Evolutionary conservation across 805 yeast genomes (phyloP).

Genomic region (Metschnikowia kofuensis): DNA sequence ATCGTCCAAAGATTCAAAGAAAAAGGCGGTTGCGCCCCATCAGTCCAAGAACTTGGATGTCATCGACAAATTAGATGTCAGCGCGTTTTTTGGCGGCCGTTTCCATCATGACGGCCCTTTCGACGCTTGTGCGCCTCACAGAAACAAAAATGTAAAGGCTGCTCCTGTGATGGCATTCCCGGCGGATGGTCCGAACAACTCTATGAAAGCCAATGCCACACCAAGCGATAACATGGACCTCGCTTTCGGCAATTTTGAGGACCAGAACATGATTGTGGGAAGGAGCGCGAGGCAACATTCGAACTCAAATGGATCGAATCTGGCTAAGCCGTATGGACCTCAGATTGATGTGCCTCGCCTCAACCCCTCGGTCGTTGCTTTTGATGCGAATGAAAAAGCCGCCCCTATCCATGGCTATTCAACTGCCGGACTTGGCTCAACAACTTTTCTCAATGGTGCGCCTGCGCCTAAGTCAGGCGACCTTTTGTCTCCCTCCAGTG

Average conservation of each 20-base stretch:
- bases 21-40: constrained; percentile 42
- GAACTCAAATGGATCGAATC: constrained; percentile 2
- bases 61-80: constrained; percentile 92
- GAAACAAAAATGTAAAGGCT: constrained; percentile 69
- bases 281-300: constrained; percentile 15
- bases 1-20: constrained; percentile 23
- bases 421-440: constrained; percentile 85
- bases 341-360: constrained; percentile 42
- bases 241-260: constrained; percentile 70
- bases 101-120: constrained; percentile 99
- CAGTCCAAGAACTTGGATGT: constrained; percentile 81
- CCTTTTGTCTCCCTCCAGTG: constrained; percentile 15
- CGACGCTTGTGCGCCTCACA: constrained; percentile 96
- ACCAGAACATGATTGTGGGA: constrained; percentile 43
- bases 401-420: constrained; percentile 80
- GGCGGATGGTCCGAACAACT: constrained; percentile 88
- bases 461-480: constrained; percentile 66
- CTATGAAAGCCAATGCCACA: constrained; percentile 66
- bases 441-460: constrained; percentile 94
- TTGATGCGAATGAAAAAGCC: constrained; percentile 69
- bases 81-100: constrained; percentile 89
- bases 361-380: constrained; percentile 53
- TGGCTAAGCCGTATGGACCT: constrained; percentile 17
- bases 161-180: constrained; percentile 98
- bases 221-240: constrained; percentile 56